Conservation (phyloP, 192 early-diverging fungal species). For the Dissophora globulifera region DNA sequence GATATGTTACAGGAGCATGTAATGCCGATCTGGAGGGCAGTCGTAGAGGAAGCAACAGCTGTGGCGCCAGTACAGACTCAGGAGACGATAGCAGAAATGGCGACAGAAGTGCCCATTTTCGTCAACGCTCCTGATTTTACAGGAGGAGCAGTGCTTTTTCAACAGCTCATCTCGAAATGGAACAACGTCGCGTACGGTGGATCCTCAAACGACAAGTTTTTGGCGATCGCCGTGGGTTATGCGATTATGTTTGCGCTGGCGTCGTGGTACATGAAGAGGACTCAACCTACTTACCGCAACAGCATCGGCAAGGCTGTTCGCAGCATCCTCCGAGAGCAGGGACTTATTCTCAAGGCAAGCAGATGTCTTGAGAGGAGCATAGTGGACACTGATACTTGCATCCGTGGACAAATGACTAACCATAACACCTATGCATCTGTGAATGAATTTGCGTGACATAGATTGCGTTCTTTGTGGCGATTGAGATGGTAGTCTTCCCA, state of each 20-base stretch:
- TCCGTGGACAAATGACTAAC: too few species aligned
- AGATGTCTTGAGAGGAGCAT: too few species aligned
- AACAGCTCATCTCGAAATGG: constrained; percentile 49
- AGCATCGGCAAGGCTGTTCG: constrained; percentile 56
- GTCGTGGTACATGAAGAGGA: constrained; percentile 58
- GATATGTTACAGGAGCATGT: constrained; percentile 27
- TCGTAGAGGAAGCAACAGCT: neutral
- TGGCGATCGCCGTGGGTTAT: constrained; percentile 72
- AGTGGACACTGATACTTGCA: too few species aligned
- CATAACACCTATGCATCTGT: too few species aligned
- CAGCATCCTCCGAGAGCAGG: constrained; percentile 61
- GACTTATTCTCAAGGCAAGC: constrained; percentile 67
- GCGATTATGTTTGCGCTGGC: constrained; percentile 60
- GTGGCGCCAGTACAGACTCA: neutral
- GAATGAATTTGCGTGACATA: too few species aligned
- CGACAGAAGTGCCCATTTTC: neutral
- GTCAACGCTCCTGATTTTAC: neutral
- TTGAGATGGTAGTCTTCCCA: constrained; percentile 92
- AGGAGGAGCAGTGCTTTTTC: constrained; percentile 6
- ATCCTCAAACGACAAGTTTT: constrained; percentile 64
- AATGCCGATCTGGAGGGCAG: constrained; percentile 15
- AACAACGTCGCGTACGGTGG: constrained; percentile 59
- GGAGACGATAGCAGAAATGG: constrained; percentile 6
- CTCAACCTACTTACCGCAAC: constrained; percentile 46
- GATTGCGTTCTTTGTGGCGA: constrained; percentile 84